A percentile compares a stretch with the other conserved stretches of the same genome.
These are phyloP conservation scores for Periglandula ipomoeae DNA, from an alignment of 2,329 filamentous ascomycete genomes.

Conservation along the genomic window DNA sequence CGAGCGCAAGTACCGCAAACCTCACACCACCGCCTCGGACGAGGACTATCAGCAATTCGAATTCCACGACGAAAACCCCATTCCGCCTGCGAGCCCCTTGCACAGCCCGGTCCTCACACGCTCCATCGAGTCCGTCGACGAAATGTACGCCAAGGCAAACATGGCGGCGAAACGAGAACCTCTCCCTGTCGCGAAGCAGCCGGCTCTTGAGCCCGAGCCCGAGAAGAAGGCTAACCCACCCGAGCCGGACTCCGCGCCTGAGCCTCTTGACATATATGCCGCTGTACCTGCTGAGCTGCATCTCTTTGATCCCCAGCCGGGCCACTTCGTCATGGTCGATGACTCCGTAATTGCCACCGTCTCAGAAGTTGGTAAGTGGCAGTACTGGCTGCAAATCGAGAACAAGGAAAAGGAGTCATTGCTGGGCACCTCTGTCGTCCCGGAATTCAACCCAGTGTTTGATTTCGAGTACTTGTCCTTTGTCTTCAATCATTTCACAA, in stretches of 20 bases:
- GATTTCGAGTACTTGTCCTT: constrained; percentile 99
- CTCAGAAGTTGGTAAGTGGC: constrained; percentile 80
- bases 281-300: constrained; percentile 79
- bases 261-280: constrained; percentile 62
- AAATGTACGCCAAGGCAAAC: constrained; percentile 46
- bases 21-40: constrained; percentile 70
- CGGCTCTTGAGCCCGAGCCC: constrained; percentile 13
- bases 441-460: constrained; percentile 95
- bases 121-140: constrained; percentile 48
- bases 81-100: constrained; percentile 54
- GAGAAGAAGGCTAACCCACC: background rate
- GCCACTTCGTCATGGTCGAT: constrained; percentile 78
- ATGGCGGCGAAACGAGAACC: constrained; percentile 35
- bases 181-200: constrained; percentile 17
- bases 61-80: constrained; percentile 58
- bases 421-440: constrained; percentile 76
- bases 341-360: constrained; percentile 67
- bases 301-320: constrained; percentile 82
- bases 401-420: constrained; percentile 63
- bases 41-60: constrained; percentile 74
- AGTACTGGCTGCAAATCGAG: constrained; percentile 88
- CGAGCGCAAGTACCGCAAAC: constrained; percentile 86
- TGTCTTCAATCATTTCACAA: constrained; percentile 94
- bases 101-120: constrained; percentile 47
- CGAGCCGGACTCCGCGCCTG: constrained; percentile 38